Evolutionary conservation across 345 rosid genomes (phyloP).

Genomic region (Eucalyptus lansdowneana): DNA sequence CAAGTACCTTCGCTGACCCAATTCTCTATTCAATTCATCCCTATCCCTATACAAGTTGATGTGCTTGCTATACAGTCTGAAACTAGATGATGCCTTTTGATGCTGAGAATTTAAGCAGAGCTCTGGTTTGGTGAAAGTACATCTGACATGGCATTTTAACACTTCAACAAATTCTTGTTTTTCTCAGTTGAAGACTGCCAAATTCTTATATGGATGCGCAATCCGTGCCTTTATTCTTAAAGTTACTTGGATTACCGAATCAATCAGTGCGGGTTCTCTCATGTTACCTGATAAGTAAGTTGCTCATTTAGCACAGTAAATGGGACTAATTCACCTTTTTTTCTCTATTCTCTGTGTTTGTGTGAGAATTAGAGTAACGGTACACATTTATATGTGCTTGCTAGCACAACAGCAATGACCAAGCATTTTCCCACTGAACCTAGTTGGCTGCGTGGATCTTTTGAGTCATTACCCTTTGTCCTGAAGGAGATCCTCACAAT

Average conservation of each 20-base stretch:
- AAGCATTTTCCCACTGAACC: background rate
- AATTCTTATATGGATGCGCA: slow-evolving; percentile 58
- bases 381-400: background rate
- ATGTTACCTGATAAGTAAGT: slow-evolving; percentile 39
- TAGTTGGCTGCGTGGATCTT: background rate
- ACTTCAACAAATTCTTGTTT: background rate
- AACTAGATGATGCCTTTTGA: background rate
- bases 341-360: background rate
- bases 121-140: background rate
- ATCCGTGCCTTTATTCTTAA: slow-evolving; percentile 33
- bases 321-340: background rate
- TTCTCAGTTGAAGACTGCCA: slow-evolving; percentile 38
- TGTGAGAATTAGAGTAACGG: background rate
- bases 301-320: background rate
- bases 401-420: background rate
- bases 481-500: background rate
- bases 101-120: background rate
- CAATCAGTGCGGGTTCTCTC: slow-evolving; percentile 28
- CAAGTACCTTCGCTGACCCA: background rate
- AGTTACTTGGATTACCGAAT: slow-evolving; percentile 40
- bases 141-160: background rate
- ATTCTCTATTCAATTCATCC: background rate
- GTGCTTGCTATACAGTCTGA: background rate
- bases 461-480: background rate
- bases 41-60: background rate